Evolutionary conservation across 176 grass and related monocot genomes (phyloP).

Genomic region (Oryza longistaminata): DNA sequence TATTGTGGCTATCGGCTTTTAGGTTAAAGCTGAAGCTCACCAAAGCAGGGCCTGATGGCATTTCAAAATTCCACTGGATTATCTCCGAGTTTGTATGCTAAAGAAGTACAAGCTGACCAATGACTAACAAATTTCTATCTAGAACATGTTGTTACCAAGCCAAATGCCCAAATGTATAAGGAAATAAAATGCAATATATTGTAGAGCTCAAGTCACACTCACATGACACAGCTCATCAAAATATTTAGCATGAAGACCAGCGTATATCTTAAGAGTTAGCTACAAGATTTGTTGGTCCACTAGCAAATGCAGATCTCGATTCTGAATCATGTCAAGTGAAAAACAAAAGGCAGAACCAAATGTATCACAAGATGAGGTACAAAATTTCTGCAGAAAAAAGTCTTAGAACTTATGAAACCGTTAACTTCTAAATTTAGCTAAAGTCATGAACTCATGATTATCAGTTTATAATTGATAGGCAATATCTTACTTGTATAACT

Average conservation of each 20-base stretch:
- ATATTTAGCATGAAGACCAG: constrained; percentile 3
- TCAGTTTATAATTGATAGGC: neutral
- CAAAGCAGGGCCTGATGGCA: neutral
- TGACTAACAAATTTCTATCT: neutral
- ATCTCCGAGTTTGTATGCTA: neutral
- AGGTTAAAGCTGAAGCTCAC: neutral
- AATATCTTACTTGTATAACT: neutral
- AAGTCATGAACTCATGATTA: neutral
- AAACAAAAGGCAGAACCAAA: constrained; percentile 1
- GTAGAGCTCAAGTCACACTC: neutral
- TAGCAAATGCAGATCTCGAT: neutral
- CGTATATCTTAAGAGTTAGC: neutral
- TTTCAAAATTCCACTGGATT: neutral
- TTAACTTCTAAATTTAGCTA: neutral
- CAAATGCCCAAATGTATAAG: constrained; percentile 10
- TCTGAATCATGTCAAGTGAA: constrained; percentile 1
- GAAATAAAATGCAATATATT: constrained; percentile 23
- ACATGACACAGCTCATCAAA: constrained; percentile 3
- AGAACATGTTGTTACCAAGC: constrained; percentile 21
- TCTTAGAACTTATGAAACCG: neutral
- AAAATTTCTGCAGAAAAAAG: neutral
- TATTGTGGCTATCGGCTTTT: neutral
- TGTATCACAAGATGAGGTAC: neutral
- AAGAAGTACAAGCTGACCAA: constrained; percentile 1
- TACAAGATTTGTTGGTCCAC: neutral